Evolutionary conservation across 108 stramenopile genomes (phyloP), one percentile per base, ranked within the genome.

Genomic region (Pseudonitzschia pungens): DNA sequence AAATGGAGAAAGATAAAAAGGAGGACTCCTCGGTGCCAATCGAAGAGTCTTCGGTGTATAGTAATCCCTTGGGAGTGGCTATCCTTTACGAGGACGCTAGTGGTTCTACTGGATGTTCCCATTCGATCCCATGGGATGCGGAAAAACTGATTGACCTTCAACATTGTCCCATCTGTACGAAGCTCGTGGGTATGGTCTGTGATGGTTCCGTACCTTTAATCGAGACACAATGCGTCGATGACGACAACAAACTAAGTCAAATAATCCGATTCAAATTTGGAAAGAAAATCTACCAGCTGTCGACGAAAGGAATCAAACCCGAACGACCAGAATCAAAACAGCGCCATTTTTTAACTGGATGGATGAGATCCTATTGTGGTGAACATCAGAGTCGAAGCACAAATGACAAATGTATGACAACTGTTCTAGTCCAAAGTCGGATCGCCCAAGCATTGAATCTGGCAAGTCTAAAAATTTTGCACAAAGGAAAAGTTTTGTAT

Each of bases 381-480:
- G 24, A 36, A 36, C 4, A 36, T 36, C 36, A 36, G 36, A 36
- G 36, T 36, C 36, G 36, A 36, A 40, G 27, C 9, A 33, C 32
- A 11, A 62, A 15, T 10, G 29, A 40, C 32, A n/a, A 31, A 33
- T 33, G 29, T 21, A 15, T n/a, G 14, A 31, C 60, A 21, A 62
- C 60, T 33, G 10, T 55, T 2, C 32, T 40, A 9, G 60, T 33
- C 60, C 60, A 62, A 33, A 29, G 40, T 33, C 60, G 60, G 4
- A 62, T 62, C 60, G 60, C 60, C 16, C n/a, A 62, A 40, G 60
- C 60, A 15, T n/a, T 62, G 33, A 33, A 62, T 40, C 60, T 62
- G 36, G 60, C 32, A 8, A 62, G 60, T 33, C n/a, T 62, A 14
- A 62, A 62, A 33, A 40, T 62, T n/a, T 62, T 62, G 36, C 60